Percentiles rank a stretch among this genome's conserved stretches.
These are phyloP conservation scores for Boletus pseudo-olivaceus DNA, from an alignment of 768 basidiomycete species.

Conservation along the genomic window DNA sequence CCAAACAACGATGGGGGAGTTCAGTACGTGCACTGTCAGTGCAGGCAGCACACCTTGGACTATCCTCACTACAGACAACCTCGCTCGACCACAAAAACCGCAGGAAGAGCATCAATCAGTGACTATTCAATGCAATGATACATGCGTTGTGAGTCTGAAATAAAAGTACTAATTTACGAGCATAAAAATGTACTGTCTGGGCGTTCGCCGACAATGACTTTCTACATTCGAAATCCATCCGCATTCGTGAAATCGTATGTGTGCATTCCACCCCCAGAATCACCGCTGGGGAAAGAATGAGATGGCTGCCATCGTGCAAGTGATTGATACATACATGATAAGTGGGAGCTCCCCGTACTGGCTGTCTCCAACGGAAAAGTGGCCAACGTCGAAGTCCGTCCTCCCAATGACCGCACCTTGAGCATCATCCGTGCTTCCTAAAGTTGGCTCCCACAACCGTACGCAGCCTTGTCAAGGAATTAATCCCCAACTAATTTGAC, in stretches of 20 bases:
- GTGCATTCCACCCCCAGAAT: slow-evolving; percentile 46
- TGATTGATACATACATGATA: slow-evolving; percentile 50
- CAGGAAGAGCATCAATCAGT: not conserved
- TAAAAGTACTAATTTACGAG: slow-evolving; percentile 5
- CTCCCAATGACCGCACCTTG: slow-evolving; percentile 53
- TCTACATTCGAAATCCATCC: slow-evolving; percentile 20
- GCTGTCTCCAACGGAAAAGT: slow-evolving; percentile 57
- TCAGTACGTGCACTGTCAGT: not conserved
- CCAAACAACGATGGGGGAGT: slow-evolving; percentile 23
- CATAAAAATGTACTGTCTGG: slow-evolving; percentile 3
- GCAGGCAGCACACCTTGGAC: not conserved
- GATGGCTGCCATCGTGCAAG: slow-evolving; percentile 17
- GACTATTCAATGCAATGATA: not conserved
- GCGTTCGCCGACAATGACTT: not conserved
- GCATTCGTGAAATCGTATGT: slow-evolving; percentile 37
- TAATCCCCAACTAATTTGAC: not conserved
- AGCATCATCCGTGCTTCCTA: slow-evolving; percentile 32
- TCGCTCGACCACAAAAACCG: not conserved
- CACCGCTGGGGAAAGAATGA: slow-evolving; percentile 37
- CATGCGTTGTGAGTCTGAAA: not conserved
- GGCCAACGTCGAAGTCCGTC: slow-evolving; percentile 52
- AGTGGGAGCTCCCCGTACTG: slow-evolving; percentile 51
- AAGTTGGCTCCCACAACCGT: slow-evolving; percentile 59
- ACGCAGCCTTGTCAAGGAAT: slow-evolving; percentile 52
- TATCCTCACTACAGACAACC: not conserved